Evolutionary conservation across 176 grass and related monocot species (phyloP).

Genomic region (Hordeum marinum): DNA sequence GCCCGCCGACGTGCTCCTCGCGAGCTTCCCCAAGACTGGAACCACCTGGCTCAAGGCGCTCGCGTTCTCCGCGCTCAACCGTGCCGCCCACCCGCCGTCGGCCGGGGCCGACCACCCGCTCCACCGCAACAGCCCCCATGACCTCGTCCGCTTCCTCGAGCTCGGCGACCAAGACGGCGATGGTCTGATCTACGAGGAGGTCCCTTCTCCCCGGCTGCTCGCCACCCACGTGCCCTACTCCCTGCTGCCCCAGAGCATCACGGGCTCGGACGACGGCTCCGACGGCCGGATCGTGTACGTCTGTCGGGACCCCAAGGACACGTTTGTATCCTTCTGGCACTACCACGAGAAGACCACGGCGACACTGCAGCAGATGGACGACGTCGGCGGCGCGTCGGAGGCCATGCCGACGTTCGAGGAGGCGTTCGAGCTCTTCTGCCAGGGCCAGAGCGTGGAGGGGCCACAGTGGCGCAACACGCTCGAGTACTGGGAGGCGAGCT

Average conservation of each 20-base stretch:
- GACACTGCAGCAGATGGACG: too few species aligned
- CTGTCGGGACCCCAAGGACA: conserved; percentile 46
- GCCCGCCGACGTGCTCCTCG: too few species aligned
- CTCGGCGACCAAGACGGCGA: too few species aligned
- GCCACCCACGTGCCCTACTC: conserved; percentile 28
- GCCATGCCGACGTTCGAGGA: not conserved
- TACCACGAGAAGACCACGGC: not conserved
- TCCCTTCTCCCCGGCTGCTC: not conserved
- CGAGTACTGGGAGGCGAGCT: conserved; percentile 31
- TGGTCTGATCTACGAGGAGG: not conserved
- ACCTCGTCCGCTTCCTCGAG: conserved; percentile 3
- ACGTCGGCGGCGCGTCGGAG: too few species aligned
- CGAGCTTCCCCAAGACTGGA: too few species aligned
- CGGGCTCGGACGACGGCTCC: not conserved
- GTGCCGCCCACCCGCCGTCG: too few species aligned
- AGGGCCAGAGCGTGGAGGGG: not conserved
- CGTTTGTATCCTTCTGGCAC: conserved; percentile 12
- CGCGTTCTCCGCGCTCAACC: too few species aligned
- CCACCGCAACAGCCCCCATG: conserved; percentile 19
- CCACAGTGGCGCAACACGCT: conserved; percentile 29
- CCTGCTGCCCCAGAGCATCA: conserved; percentile 10
- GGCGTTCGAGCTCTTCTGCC: conserved; percentile 15
- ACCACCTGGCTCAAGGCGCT: too few species aligned
- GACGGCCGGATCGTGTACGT: conserved; percentile 30
- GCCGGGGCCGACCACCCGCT: not conserved